These are phyloP conservation scores for Nyssa sinensis DNA, from an alignment of 148 eudicot genomes.

Conservation along the genomic window DNA sequence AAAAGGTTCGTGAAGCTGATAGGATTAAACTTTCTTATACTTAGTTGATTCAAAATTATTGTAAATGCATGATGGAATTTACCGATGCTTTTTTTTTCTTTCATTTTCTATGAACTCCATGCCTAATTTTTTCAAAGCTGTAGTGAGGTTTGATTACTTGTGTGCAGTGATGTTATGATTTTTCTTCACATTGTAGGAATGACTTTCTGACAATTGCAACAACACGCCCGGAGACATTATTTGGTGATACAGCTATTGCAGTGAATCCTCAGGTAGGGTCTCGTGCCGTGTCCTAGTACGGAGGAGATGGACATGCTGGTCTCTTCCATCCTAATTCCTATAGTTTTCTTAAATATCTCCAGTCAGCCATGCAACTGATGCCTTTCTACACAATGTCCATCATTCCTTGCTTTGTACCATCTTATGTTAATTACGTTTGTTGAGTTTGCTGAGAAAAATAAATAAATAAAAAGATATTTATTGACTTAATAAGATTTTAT, in stretches of 20 bases:
- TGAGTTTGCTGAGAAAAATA: too few relatives aligned
- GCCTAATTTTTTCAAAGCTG: not conserved
- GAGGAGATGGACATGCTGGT: not conserved
- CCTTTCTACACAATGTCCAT: too few relatives aligned
- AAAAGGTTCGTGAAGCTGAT: not conserved
- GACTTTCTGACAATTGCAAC: constrained; percentile 91
- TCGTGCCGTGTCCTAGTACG: constrained; percentile 3
- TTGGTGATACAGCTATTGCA: constrained; percentile 96
- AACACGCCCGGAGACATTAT: constrained; percentile 94
- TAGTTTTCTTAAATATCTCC: too few relatives aligned
- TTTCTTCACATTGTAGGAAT: constrained; percentile 44
- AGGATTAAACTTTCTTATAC: not conserved
- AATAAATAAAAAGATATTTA: too few relatives aligned
- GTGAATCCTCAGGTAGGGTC: constrained; percentile 82
- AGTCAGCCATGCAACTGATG: not conserved
- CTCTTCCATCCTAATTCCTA: too few relatives aligned
- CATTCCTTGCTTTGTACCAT: not conserved
- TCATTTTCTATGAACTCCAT: not conserved
- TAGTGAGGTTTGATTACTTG: not conserved
- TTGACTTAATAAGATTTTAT: too few relatives aligned
- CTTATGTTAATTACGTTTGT: too few relatives aligned
- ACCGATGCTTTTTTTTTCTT: not conserved
- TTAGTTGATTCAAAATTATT: too few relatives aligned
- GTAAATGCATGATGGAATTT: not conserved
- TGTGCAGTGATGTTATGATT: not conserved